Conservation (phyloP, 345 rosid genomes). For the Eucalyptus marginata region DNA sequence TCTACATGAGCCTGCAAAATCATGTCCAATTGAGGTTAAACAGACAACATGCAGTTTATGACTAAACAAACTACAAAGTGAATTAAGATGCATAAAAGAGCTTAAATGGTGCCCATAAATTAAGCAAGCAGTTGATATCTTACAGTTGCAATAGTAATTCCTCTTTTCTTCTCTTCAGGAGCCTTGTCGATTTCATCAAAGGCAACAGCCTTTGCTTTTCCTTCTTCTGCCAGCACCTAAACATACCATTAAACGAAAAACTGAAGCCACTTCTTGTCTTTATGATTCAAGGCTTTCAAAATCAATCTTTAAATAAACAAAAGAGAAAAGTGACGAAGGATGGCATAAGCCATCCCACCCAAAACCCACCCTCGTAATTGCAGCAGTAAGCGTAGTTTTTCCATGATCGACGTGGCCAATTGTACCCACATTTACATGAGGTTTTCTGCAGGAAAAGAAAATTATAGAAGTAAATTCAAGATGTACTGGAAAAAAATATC, state of each 20-base stretch:
- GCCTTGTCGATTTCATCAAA: conserved; percentile 99
- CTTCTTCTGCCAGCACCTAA: conserved; percentile 94
- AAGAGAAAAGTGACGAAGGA: background rate
- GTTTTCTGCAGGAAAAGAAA: conserved; percentile 39
- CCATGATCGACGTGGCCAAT: conserved; percentile 99
- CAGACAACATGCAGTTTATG: background rate
- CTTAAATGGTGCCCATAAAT: background rate
- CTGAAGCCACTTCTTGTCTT: background rate
- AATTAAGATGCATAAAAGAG: background rate
- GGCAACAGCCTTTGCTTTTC: conserved; percentile 94
- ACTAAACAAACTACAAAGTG: background rate
- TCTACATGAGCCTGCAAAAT: conserved; percentile 91
- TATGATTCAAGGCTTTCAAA: background rate
- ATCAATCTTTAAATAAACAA: background rate
- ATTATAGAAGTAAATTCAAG: background rate
- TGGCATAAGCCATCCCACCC: background rate
- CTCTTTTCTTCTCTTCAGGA: conserved; percentile 99
- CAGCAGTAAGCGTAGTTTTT: conserved; percentile 94
- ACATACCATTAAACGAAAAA: background rate
- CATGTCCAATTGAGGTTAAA: background rate
- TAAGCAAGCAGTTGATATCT: background rate
- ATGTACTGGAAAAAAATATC: background rate
- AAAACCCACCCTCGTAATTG: conserved; percentile 69
- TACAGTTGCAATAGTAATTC: conserved; percentile 95
- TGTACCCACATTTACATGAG: conserved; percentile 98